Evolutionary conservation across 176 grass and related monocot genomes (phyloP).

Genomic region (Musa acuminata): DNA sequence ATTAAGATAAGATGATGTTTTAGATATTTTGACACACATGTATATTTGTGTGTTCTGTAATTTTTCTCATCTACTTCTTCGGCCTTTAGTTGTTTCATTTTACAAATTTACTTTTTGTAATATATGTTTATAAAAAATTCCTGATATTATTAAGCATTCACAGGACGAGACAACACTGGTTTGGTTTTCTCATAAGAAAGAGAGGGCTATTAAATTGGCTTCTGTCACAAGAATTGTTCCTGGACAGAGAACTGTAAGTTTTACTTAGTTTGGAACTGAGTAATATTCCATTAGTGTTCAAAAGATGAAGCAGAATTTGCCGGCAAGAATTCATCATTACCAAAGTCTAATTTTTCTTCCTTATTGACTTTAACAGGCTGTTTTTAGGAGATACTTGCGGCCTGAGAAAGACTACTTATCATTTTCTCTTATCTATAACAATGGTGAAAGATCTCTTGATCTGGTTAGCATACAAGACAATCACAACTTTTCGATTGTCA

Average conservation of each 20-base stretch:
- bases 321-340: background rate
- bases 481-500: constrained; percentile 9
- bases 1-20: too few species aligned
- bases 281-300: background rate
- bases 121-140: background rate
- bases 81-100: background rate
- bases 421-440: constrained; percentile 90
- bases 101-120: background rate
- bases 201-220: constrained; percentile 58
- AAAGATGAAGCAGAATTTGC: background rate
- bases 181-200: constrained; percentile 86
- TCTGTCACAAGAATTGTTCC: constrained; percentile 71
- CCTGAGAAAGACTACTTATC: constrained; percentile 97
- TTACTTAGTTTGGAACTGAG: background rate
- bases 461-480: constrained; percentile 45
- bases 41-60: too few species aligned
- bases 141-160: constrained; percentile 10
- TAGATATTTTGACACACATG: too few species aligned
- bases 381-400: constrained; percentile 76
- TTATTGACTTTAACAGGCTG: constrained; percentile 36
- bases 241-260: constrained; percentile 89
- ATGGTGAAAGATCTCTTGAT: constrained; percentile 90
- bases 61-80: too few species aligned
- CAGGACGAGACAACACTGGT: constrained; percentile 78
- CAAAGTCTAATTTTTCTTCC: constrained; percentile 1